phyloP scores from a whole-genome alignment of 768 basidiomycete species.

The Amanita rimosa region DNA sequence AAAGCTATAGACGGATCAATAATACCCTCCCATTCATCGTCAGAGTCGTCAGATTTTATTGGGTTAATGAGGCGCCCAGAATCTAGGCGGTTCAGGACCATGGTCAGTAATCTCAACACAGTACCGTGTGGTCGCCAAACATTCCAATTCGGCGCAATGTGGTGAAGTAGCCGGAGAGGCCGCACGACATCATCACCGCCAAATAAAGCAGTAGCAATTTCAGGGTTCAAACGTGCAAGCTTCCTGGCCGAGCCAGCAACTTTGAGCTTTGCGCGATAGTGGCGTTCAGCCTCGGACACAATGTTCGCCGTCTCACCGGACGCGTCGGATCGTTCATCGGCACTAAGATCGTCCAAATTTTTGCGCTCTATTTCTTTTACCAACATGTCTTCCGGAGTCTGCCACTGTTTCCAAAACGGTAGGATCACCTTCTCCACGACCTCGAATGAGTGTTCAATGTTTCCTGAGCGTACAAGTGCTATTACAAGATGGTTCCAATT shows the following conservation, averaged over 20 bases:
- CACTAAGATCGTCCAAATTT: slow-evolving; percentile 9
- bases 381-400: slow-evolving; percentile 7
- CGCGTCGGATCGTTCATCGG: slow-evolving; percentile 14
- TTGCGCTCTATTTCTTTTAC: background rate
- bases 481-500: slow-evolving; percentile 87
- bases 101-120: slow-evolving; percentile 34
- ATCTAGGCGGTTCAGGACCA: slow-evolving; percentile 35
- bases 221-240: slow-evolving; percentile 13
- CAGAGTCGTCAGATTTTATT: slow-evolving; percentile 17
- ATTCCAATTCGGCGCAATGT: slow-evolving; percentile 53
- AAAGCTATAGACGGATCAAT: slow-evolving; percentile 5
- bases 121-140: slow-evolving; percentile 52
- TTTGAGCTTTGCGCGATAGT: slow-evolving; percentile 1
- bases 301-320: slow-evolving; percentile 8
- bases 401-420: slow-evolving; percentile 24
- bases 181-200: slow-evolving; percentile 37
- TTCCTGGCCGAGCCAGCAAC: slow-evolving; percentile 9
- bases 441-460: slow-evolving; percentile 76
- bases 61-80: slow-evolving; percentile 39
- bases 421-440: slow-evolving; percentile 71
- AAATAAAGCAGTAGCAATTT: slow-evolving; percentile 7
- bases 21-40: slow-evolving; percentile 10
- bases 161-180: slow-evolving; percentile 47
- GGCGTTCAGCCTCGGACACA: background rate
- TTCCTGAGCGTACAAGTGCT: slow-evolving; percentile 68